Percentiles rank a stretch among this genome's conserved stretches.
Conservation (phyloP, 2,329 filamentous ascomycete genomes). For the Sphaerulina musiva region DNA sequence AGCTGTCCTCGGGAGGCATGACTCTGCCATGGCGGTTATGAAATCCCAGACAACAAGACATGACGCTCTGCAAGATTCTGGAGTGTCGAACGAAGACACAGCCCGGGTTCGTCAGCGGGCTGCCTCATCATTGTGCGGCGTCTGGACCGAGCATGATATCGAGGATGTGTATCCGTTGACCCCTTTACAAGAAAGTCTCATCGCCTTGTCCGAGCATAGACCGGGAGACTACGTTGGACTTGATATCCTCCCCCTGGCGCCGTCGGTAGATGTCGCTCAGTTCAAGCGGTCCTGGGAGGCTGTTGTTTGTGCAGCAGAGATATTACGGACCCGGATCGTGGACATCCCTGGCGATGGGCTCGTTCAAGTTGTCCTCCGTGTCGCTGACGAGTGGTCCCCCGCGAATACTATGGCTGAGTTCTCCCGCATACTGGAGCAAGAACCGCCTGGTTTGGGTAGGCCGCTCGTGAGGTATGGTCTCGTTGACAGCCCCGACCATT, state of each 20-base stretch:
- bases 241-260: neutral
- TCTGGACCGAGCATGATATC: slow-evolving; percentile 11
- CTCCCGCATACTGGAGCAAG: slow-evolving; percentile 12
- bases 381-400: slow-evolving; percentile 24
- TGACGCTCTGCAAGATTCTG: neutral
- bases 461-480: slow-evolving; percentile 2
- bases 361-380: slow-evolving; percentile 13
- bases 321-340: slow-evolving; percentile 34
- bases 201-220: slow-evolving; percentile 48
- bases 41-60: too few species aligned
- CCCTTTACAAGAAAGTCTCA: slow-evolving; percentile 32
- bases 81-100: neutral
- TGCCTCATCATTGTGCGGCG: neutral
- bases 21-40: too few species aligned
- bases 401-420: slow-evolving; percentile 35
- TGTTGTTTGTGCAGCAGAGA: slow-evolving; percentile 29
- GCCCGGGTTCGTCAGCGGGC: neutral
- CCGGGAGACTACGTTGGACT: slow-evolving; percentile 50
- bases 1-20: too few species aligned
- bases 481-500: neutral
- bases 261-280: slow-evolving; percentile 28
- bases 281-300: slow-evolving; percentile 37
- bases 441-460: neutral
- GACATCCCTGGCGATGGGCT: slow-evolving; percentile 10
- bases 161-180: slow-evolving; percentile 47